Percentiles rank a stretch among this genome's conserved stretches.
These are phyloP conservation scores for Acacia acuminata DNA, from an alignment of 306 rosid genomes.

Conservation along the genomic window DNA sequence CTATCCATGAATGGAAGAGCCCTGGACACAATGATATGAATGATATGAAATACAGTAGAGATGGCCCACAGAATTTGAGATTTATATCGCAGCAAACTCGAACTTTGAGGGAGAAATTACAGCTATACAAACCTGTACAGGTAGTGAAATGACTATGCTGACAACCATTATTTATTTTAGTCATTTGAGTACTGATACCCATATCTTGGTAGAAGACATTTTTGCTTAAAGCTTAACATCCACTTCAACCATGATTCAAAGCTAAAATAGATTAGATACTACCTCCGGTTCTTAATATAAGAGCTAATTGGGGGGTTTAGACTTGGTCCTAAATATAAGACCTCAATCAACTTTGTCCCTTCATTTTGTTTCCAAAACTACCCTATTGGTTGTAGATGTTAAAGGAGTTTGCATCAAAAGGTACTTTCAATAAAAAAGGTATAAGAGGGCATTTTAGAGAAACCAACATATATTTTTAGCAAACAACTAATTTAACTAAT, in stretches of 20 bases:
- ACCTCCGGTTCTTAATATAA: too few relatives aligned
- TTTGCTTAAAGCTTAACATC: neutral
- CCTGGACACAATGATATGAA: conserved; percentile 18
- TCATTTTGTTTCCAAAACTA: too few relatives aligned
- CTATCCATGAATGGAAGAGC: conserved; percentile 26
- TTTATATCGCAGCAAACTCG: conserved; percentile 51
- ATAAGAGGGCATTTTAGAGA: too few relatives aligned
- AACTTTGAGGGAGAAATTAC: conserved; percentile 59
- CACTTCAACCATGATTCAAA: neutral
- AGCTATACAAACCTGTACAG: conserved; percentile 59
- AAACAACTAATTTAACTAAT: too few relatives aligned
- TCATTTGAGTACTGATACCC: neutral
- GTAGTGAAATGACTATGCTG: conserved; percentile 28
- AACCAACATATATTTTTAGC: too few relatives aligned
- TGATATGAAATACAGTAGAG: conserved; percentile 32
- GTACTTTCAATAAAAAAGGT: too few relatives aligned
- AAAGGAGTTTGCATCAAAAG: too few relatives aligned
- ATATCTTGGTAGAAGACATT: neutral
- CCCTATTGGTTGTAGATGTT: too few relatives aligned
- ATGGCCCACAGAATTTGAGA: conserved; percentile 34
- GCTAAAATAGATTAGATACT: neutral
- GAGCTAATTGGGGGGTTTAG: too few relatives aligned
- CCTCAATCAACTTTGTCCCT: too few relatives aligned
- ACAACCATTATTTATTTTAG: neutral
- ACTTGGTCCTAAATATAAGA: too few relatives aligned